phyloP scores from a whole-genome alignment of 2,329 filamentous ascomycete species.

The Aspergillus ochraceus region DNA sequence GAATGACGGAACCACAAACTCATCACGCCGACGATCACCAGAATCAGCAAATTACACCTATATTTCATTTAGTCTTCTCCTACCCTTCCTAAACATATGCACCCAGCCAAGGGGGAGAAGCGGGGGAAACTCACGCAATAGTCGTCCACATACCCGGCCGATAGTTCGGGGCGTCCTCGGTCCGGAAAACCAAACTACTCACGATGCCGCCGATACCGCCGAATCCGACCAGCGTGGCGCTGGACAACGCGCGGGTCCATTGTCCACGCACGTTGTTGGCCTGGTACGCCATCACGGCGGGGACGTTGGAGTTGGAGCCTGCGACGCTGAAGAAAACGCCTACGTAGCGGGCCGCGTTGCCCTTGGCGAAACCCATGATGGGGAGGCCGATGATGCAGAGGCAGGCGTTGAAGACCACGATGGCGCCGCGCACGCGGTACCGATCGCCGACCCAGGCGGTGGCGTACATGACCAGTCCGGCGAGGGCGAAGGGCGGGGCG shows the following conservation, averaged over 20 bases:
- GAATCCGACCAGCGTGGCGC: constrained; percentile 71
- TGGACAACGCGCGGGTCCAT: constrained; percentile 81
- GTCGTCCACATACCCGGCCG: constrained; percentile 32
- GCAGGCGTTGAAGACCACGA: constrained; percentile 66
- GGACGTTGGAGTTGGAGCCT: constrained; percentile 73
- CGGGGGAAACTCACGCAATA: constrained; percentile 26
- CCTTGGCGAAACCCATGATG: constrained; percentile 67
- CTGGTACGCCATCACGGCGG: constrained; percentile 66
- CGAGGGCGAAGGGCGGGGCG: constrained; percentile 67
- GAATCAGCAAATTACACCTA: constrained; percentile 36
- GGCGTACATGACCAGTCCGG: constrained; percentile 61
- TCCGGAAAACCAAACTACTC: constrained; percentile 69
- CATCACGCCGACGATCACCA: constrained; percentile 28
- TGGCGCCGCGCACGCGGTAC: constrained; percentile 64
- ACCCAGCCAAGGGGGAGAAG: not conserved
- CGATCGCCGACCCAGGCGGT: constrained; percentile 67
- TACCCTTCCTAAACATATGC: not conserved
- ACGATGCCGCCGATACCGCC: constrained; percentile 77
- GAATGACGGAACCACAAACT: constrained; percentile 34
- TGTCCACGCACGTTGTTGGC: constrained; percentile 84
- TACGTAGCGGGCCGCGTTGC: constrained; percentile 64
- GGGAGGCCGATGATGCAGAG: constrained; percentile 69
- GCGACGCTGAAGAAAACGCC: constrained; percentile 73
- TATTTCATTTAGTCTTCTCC: constrained; percentile 9
- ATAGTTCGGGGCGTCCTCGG: constrained; percentile 34